These are phyloP conservation scores for Chiua virens DNA, from an alignment of 768 basidiomycete species.

Conservation along the genomic window DNA sequence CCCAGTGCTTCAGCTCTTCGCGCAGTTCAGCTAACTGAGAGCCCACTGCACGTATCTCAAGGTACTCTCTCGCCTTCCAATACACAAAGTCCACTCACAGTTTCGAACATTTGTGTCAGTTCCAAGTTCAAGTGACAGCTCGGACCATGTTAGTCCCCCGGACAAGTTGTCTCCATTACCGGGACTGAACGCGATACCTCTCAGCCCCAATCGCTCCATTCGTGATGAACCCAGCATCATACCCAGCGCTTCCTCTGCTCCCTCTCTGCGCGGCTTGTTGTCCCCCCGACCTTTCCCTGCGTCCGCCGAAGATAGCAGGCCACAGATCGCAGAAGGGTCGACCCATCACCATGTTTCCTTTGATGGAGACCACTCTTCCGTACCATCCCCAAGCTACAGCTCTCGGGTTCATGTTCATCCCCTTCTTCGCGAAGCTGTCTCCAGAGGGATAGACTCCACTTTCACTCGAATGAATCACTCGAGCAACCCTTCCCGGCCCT, in stretches of 20 bases:
- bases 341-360: constrained; percentile 51
- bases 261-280: constrained; percentile 35
- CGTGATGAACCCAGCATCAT: constrained; percentile 35
- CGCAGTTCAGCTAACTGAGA: constrained; percentile 4
- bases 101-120: constrained; percentile 1
- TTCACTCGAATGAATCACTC: constrained; percentile 6
- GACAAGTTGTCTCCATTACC: constrained; percentile 47
- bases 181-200: constrained; percentile 34
- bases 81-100: neutral
- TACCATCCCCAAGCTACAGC: constrained; percentile 34
- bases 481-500: constrained; percentile 4
- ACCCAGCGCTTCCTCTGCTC: constrained; percentile 43
- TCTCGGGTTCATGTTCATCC: constrained; percentile 32
- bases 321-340: constrained; percentile 38
- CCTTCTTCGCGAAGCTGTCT: constrained; percentile 17
- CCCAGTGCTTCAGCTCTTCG: constrained; percentile 10
- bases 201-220: constrained; percentile 33
- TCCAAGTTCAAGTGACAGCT: constrained; percentile 10
- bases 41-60: constrained; percentile 1
- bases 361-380: constrained; percentile 40
- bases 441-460: constrained; percentile 14
- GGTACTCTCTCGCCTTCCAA: constrained; percentile 3
- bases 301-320: constrained; percentile 15
- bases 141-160: constrained; percentile 37
- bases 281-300: constrained; percentile 19